A percentile compares a stretch with the other conserved stretches of the same genome.
Evolutionary conservation across 345 rosid genomes (phyloP).

Genomic region (Melaleuca quinquenervia): DNA sequence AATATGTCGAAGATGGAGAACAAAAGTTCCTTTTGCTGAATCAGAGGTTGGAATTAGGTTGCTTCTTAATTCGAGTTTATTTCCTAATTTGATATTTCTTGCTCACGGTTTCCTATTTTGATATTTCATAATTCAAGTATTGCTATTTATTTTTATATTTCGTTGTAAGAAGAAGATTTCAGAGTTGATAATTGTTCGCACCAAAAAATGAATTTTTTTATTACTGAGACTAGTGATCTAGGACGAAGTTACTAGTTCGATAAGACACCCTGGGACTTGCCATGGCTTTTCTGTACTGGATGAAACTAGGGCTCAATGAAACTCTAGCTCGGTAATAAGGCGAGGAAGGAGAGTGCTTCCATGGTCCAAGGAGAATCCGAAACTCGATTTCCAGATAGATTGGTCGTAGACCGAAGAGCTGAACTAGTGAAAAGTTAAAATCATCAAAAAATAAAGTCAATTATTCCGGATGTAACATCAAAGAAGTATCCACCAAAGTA

Average conservation of each 20-base stretch:
- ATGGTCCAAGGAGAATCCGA: background rate
- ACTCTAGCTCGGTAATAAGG: background rate
- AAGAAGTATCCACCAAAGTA: too few relatives aligned
- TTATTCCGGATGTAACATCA: too few relatives aligned
- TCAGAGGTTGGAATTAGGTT: background rate
- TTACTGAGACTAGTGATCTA: background rate
- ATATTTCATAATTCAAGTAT: background rate
- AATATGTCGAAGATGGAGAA: background rate
- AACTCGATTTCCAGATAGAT: background rate
- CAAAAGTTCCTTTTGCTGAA: background rate
- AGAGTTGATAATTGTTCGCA: background rate
- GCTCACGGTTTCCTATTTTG: background rate
- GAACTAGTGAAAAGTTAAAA: too few relatives aligned
- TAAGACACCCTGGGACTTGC: background rate
- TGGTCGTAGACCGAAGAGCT: too few relatives aligned
- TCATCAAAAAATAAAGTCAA: too few relatives aligned
- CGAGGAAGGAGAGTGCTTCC: background rate
- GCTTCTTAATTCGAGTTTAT: background rate
- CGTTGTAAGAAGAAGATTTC: background rate
- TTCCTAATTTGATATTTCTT: background rate
- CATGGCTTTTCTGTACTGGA: background rate
- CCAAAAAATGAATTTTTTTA: too few relatives aligned
- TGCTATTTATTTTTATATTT: background rate
- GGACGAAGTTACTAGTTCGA: background rate
- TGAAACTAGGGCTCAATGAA: background rate